Conservation (phyloP, 2,329 filamentous ascomycete genomes). For the Aspergillus fumigatus region DNA sequence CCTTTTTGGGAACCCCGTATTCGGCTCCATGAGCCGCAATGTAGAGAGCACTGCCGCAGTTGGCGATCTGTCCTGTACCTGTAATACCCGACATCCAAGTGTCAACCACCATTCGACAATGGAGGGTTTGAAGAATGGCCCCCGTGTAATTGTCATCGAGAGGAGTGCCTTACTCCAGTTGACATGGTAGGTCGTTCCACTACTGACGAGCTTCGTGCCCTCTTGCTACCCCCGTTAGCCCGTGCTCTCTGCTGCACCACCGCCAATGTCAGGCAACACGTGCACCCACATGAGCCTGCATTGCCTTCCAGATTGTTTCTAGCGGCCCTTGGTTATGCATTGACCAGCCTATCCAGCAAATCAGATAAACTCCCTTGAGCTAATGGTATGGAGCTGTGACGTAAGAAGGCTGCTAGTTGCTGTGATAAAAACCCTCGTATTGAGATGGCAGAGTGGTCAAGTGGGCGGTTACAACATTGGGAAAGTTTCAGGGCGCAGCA, state of each 20-base stretch:
- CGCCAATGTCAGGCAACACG: not conserved
- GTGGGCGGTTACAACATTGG: not conserved
- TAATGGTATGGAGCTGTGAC: not conserved
- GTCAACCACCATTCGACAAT: not conserved
- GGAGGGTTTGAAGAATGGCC: too few relatives aligned
- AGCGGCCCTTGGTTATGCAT: constrained; percentile 1
- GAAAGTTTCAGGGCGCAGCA: not conserved
- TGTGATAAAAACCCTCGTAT: not conserved
- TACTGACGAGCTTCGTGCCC: not conserved
- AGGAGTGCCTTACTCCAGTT: too few relatives aligned
- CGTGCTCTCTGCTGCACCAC: not conserved
- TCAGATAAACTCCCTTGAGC: not conserved
- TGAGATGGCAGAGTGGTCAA: too few relatives aligned
- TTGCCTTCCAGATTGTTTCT: constrained; percentile 7
- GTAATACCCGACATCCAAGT: not conserved
- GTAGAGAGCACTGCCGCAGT: not conserved
- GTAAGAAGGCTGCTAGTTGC: not conserved
- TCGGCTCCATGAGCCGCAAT: not conserved
- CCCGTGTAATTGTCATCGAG: too few relatives aligned
- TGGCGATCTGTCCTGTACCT: not conserved
- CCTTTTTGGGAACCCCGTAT: not conserved
- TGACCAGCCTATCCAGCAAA: not conserved
- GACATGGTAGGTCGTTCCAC: too few relatives aligned
- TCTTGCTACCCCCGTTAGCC: not conserved
- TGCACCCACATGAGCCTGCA: not conserved